Conservation (phyloP, 2,329 filamentous ascomycete species). For the Dothistroma septosporum region DNA sequence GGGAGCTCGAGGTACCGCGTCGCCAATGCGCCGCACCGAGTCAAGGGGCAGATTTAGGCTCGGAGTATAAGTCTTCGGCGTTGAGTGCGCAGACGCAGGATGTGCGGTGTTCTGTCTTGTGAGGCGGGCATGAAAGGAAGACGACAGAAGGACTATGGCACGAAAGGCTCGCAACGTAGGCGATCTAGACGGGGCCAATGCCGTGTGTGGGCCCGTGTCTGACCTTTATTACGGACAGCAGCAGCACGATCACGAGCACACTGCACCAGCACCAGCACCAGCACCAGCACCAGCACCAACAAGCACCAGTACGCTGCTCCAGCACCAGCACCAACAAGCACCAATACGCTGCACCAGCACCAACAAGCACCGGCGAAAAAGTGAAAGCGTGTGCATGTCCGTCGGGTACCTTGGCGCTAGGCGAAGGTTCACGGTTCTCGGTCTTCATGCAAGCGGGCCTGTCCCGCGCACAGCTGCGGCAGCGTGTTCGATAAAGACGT, state of each 20-base stretch:
- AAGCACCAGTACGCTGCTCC: too few relatives aligned
- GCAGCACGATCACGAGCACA: neutral
- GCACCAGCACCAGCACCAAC: too few relatives aligned
- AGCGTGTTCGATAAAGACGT: neutral
- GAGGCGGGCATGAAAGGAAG: neutral
- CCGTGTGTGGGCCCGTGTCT: neutral
- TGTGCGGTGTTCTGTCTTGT: neutral
- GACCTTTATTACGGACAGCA: neutral
- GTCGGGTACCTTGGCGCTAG: conserved; percentile 1
- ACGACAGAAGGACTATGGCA: neutral
- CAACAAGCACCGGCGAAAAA: neutral
- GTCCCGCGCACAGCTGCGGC: neutral
- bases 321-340: too few relatives aligned
- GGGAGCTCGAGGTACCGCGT: neutral
- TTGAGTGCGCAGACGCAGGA: neutral
- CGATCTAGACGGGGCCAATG: neutral
- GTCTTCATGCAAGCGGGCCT: neutral
- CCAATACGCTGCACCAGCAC: too few relatives aligned
- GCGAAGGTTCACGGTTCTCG: neutral
- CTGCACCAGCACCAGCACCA: too few relatives aligned
- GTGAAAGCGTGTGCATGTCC: too few relatives aligned
- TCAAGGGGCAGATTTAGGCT: neutral
- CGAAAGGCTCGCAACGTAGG: neutral
- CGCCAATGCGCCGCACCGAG: neutral
- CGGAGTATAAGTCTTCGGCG: neutral